Conservation (phyloP, 345 rosid genomes). For the Citrus glauca region DNA sequence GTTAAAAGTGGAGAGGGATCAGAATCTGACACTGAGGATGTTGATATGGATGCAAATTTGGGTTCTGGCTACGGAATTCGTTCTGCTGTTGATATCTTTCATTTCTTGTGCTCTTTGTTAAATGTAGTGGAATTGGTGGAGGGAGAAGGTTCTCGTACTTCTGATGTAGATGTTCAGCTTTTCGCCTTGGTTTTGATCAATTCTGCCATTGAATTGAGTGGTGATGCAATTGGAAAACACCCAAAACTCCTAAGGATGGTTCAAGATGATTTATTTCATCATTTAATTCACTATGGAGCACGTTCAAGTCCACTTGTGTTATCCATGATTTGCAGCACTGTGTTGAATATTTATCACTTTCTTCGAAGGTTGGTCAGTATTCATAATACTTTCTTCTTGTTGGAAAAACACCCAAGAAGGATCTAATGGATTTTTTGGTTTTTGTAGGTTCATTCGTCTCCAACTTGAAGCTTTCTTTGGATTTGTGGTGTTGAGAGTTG, state of each 20-base stretch:
- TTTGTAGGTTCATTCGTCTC: constrained; percentile 68
- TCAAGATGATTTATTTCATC: constrained; percentile 82
- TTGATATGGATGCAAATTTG: constrained; percentile 15
- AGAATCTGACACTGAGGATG: constrained; percentile 63
- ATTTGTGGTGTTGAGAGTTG: constrained; percentile 54
- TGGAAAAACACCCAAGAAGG: background rate
- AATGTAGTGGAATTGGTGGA: constrained; percentile 69
- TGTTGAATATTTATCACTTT: constrained; percentile 76
- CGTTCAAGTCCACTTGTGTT: constrained; percentile 70
- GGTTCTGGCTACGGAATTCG: constrained; percentile 63
- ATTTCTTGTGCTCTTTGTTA: constrained; percentile 73
- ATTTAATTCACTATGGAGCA: constrained; percentile 78
- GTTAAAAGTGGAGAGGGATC: constrained; percentile 45
- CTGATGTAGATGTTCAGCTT: constrained; percentile 73
- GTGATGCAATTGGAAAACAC: constrained; percentile 70
- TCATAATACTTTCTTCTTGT: background rate
- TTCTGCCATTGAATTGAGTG: constrained; percentile 69
- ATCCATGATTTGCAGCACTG: constrained; percentile 86
- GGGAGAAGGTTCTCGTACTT: constrained; percentile 54
- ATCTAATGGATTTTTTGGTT: background rate
- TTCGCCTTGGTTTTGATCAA: constrained; percentile 68
- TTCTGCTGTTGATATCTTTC: constrained; percentile 75
- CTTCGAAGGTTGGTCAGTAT: constrained; percentile 73
- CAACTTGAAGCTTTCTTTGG: constrained; percentile 90
- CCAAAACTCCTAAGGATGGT: constrained; percentile 74